Conservation (phyloP, 2,329 filamentous ascomycete species). For the Ophidiomyces ophidiicola region DNA sequence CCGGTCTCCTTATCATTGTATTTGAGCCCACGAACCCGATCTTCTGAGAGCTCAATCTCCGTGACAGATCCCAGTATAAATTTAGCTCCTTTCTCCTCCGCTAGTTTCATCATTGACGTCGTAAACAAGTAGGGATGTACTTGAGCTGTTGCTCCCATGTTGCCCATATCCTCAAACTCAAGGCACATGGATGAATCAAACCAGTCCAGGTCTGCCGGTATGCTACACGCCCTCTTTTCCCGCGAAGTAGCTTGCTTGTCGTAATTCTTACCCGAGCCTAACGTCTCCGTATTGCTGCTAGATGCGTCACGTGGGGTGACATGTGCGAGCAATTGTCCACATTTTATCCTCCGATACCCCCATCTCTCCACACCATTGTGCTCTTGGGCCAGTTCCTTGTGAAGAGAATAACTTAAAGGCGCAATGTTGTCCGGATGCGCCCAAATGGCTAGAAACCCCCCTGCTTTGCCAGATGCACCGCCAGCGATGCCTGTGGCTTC, state of each 20-base stretch:
- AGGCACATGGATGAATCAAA: conserved; percentile 54
- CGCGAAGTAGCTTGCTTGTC: conserved; percentile 16
- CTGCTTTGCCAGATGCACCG: conserved; percentile 91
- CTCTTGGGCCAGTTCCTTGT: conserved; percentile 71
- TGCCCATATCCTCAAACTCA: conserved; percentile 74
- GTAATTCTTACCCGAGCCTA: conserved; percentile 21
- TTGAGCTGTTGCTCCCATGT: conserved; percentile 69
- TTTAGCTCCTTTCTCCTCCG: conserved; percentile 54
- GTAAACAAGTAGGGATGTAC: conserved; percentile 91
- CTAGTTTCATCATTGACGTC: conserved; percentile 65
- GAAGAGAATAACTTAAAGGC: conserved; percentile 70
- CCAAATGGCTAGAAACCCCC: conserved; percentile 80
- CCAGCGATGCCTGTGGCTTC: conserved; percentile 77
- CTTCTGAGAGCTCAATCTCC: conserved; percentile 45
- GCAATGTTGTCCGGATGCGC: conserved; percentile 79
- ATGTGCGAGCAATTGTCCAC: conserved; percentile 51
- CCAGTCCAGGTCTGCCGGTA: conserved; percentile 78
- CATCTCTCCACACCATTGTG: conserved; percentile 66
- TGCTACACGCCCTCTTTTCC: conserved; percentile 40
- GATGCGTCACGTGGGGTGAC: conserved; percentile 21
- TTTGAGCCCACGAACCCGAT: conserved; percentile 49
- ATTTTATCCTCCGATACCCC: conserved; percentile 73
- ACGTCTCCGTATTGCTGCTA: conserved; percentile 22
- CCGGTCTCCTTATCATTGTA: conserved; percentile 45
- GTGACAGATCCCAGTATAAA: conserved; percentile 59